Evolutionary conservation across 768 basidiomycete species (phyloP).

Genomic region (Mycena albidolilacea): DNA sequence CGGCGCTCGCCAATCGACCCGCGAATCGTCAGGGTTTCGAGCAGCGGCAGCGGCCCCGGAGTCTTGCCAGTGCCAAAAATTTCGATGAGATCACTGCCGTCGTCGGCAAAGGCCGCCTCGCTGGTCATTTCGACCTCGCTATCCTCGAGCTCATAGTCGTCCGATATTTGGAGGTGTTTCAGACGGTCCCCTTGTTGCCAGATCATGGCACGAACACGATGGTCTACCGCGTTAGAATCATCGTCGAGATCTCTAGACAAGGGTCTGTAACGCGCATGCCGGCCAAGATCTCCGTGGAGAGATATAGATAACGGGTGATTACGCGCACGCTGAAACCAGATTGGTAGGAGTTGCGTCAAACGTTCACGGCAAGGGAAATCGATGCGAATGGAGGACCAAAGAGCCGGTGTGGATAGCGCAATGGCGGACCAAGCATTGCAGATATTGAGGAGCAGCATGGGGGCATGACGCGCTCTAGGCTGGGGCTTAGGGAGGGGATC

Average conservation of each 20-base stretch:
- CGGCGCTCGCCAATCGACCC: not conserved
- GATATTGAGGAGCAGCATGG: constrained; percentile 7
- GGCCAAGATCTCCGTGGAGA: not conserved
- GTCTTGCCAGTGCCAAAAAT: not conserved
- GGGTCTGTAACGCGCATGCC: no score
- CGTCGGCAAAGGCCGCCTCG: not conserved
- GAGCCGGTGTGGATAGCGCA: not conserved
- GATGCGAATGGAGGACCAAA: not conserved
- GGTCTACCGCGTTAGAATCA: no score
- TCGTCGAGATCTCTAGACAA: no score
- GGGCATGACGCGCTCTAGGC: not conserved
- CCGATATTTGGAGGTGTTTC: not conserved
- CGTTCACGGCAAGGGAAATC: not conserved
- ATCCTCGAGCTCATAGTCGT: not conserved
- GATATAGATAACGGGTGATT: not conserved
- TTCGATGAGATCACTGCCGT: no score
- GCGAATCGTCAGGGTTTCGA: not conserved
- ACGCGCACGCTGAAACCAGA: not conserved
- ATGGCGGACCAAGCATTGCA: not conserved
- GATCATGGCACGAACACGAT: not conserved
- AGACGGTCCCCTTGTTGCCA: not conserved
- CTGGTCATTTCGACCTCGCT: not conserved
- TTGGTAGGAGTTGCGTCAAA: not conserved
- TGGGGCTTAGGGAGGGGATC: not conserved
- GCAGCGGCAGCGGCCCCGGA: not conserved